A percentile compares a stretch with the other conserved stretches of the same genome.
These are phyloP conservation scores for Cladosporium oxysporum DNA, from an alignment of 2,329 filamentous ascomycete genomes.

Conservation along the genomic window DNA sequence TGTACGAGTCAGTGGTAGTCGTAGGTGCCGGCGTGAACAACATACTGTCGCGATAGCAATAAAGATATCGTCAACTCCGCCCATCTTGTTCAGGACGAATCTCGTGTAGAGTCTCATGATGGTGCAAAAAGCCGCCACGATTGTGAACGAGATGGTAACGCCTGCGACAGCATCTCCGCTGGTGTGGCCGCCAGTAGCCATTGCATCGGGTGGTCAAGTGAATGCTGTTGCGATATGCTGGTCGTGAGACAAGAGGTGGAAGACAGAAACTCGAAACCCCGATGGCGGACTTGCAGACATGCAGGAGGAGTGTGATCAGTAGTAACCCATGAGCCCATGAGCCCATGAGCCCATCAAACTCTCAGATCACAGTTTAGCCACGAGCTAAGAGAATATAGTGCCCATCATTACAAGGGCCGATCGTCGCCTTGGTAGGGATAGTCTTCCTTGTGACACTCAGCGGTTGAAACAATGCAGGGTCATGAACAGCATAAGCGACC, in stretches of 20 bases:
- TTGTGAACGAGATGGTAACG: conserved; percentile 31
- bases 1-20: conserved; percentile 1
- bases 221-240: background rate
- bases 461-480: conserved; percentile 4
- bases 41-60: conserved; percentile 22
- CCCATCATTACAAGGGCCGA: background rate
- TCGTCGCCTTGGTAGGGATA: background rate
- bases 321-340: background rate
- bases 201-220: background rate
- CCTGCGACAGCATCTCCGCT: conserved; percentile 30
- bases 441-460: background rate
- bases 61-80: conserved; percentile 25
- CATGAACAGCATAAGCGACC: background rate
- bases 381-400: background rate
- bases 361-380: background rate
- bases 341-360: background rate
- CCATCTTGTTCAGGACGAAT: conserved; percentile 18
- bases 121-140: conserved; percentile 28
- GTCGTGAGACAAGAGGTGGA: background rate
- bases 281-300: background rate
- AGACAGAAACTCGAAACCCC: background rate
- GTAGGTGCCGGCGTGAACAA: background rate
- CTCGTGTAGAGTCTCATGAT: conserved; percentile 28
- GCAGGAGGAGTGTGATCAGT: conserved; percentile 4
- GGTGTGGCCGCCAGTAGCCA: conserved; percentile 27